Evolutionary conservation across 306 rosid genomes (phyloP), one percentile per base, ranked within the genome.

Genomic region (Vigna mungo): DNA sequence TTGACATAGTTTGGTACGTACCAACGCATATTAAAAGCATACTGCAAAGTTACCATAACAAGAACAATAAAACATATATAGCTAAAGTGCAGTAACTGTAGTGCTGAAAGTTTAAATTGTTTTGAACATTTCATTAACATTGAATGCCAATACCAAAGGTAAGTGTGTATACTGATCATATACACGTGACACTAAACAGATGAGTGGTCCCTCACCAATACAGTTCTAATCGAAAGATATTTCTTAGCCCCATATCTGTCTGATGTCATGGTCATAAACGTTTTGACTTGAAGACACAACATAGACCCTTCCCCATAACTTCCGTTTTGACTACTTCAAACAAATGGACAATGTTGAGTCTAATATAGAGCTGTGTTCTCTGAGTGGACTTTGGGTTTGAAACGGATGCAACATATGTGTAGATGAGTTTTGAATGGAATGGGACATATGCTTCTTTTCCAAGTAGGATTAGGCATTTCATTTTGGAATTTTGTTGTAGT

Each of bases 191-290:
- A 62, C 34, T 27, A 63, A 36, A 32, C 13, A 79, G 7, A 11
- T 30, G 3, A 58, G 80, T 75, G 84, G 87, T 81, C 80, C 89
- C 89, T 52, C 82, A 54, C 82, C 53, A 9, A 82, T 34, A 78
- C 27, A 51, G 72, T 63, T 62, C 69, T 52, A 76, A 55, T 80
- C 52, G 12, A 61, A 79, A 78, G 82, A 77, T 81, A 81, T 69
- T 73, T 46, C 46, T 65, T 68, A 61, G 88, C 27, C 51, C 90
- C 89, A 82, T 85, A 73, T 81, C 84, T 65, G 43, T 75, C 53
- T 92, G 91, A 85, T 83, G 89, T 89, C 89, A 90, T 55, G 84
- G 84, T 86, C 89, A 83, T 84, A 90, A 89, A 91, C 89, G 90
- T 86, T 20, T 90, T 88, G 90, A 90, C 93, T 85, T 56, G 68